A percentile compares a stretch with the other conserved stretches of the same genome.
These are phyloP conservation scores for Cryptococcus neoformans DNA, from an alignment of 1,284 basidiomycete genomes.

Conservation along the genomic window DNA sequence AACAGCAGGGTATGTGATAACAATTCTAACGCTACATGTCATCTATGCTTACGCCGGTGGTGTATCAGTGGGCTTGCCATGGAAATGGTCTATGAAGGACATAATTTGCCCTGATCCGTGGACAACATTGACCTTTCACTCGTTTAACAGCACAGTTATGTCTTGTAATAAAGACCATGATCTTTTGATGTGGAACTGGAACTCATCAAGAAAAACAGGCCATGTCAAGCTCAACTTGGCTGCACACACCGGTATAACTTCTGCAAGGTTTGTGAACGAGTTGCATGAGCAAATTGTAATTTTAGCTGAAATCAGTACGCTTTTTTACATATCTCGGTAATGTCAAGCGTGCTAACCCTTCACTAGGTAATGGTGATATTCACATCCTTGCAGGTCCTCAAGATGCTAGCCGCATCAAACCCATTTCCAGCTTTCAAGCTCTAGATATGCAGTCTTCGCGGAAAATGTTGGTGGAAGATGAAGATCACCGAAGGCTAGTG, in stretches of 20 bases:
- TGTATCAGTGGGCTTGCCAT: slow-evolving; percentile 30
- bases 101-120: slow-evolving; percentile 32
- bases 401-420: slow-evolving; percentile 17
- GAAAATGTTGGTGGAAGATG: background rate
- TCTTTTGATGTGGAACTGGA: slow-evolving; percentile 34
- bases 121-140: slow-evolving; percentile 27
- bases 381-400: slow-evolving; percentile 28
- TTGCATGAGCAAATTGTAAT: slow-evolving; percentile 30
- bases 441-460: slow-evolving; percentile 13
- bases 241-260: slow-evolving; percentile 13
- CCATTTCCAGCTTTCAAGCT: slow-evolving; percentile 30
- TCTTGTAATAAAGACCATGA: slow-evolving; percentile 26
- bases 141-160: slow-evolving; percentile 27
- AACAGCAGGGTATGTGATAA: slow-evolving; percentile 30
- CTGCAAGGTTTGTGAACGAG: slow-evolving; percentile 36
- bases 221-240: slow-evolving; percentile 20
- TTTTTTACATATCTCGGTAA: background rate
- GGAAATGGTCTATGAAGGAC: slow-evolving; percentile 36
- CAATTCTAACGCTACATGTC: background rate
- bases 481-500: slow-evolving; percentile 12
- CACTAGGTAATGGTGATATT: slow-evolving; percentile 30
- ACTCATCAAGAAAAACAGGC: slow-evolving; percentile 23
- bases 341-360: background rate
- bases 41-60: background rate
- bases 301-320: slow-evolving; percentile 31